Base-by-base conservation (phyloP, 192 early-diverging fungal species). In the Coemansia sp. region DNA sequence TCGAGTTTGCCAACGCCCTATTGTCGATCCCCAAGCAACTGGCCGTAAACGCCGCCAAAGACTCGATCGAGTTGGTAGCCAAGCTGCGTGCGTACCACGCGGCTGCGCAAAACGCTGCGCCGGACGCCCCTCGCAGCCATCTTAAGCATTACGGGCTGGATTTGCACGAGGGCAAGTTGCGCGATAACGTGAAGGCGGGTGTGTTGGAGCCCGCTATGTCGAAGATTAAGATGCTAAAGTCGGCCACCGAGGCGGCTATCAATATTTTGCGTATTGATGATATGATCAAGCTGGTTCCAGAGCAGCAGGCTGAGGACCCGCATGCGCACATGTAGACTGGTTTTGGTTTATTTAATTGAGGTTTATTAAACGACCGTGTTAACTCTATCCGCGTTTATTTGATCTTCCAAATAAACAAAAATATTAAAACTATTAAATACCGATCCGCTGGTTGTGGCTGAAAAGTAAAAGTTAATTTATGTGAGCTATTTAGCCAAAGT, bases 221-320 rank as follows among this genome's bases (percentile, higher is more conserved):
- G 69, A 99, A 99, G 84, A 90, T 99, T 81, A 97, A 94, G 85
- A 92, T 90, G 53, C 84, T 99, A 62, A 96, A 97, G 82, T 92
- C 93, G 14, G 97, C 97, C 19, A 99, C 97, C 14, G 97, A 99
- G 80, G 95, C 97, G 47, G 97, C 97, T 25, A 92, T 99, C 73
- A 92, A 95, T 65, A 91, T 99, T 69, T 84, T 99, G 63, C 86
- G 97, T 64, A 98, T 99, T 62, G 97, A 99, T 74, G 91, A 92
- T 66, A 88, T 92, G 86, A 92, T 92, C 66, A 90, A 90, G 82
- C 83, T 87, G 27, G 61, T 72, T 48, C 79, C 83, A 1, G 79
- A 74, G 68, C 69, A 78, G 65, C 72, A 75, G 48, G 58, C 65
- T 22, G 76, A 82, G 61, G 83, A 84, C 52, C 79, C 78, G 2